These are phyloP conservation scores for Plasmodium coatneyi DNA, from an alignment of 169 alveolate genomes.

Conservation along the genomic window DNA sequence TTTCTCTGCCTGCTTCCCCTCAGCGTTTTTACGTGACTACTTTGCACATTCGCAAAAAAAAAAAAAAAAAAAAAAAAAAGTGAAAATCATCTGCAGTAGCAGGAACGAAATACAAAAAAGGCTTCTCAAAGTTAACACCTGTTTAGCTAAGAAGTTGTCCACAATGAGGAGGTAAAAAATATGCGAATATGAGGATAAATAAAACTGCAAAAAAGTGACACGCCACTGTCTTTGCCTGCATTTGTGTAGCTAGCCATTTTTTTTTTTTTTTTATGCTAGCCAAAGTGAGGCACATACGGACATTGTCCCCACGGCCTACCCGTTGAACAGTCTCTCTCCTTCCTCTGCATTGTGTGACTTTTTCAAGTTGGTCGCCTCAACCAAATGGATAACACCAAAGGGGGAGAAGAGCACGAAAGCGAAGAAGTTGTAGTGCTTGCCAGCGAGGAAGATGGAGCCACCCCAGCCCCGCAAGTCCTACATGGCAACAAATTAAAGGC, in stretches of 20 bases:
- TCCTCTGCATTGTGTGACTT: background rate
- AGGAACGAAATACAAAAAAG: background rate
- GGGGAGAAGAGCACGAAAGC: background rate
- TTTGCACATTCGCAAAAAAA: background rate
- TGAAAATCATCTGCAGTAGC: background rate
- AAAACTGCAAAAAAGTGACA: background rate
- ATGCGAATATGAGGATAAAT: background rate
- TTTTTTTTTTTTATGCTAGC: background rate
- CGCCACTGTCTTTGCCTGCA: background rate
- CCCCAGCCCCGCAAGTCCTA: background rate
- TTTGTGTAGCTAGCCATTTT: background rate
- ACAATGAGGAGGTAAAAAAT: background rate
- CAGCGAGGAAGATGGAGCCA: background rate
- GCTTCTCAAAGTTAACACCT: background rate
- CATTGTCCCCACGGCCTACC: background rate
- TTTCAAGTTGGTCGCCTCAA: background rate
- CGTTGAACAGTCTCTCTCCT: background rate
- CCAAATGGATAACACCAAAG: background rate
- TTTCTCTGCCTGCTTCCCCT: background rate
- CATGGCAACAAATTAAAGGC: slow-evolving; percentile 11
- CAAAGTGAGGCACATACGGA: background rate
- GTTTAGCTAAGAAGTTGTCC: background rate
- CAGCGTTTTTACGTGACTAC: background rate
- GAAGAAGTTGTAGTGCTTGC: background rate
- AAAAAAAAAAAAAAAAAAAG: slow-evolving; percentile 7